Conservation (phyloP, 805 yeast genomes). For the Suhomyces canberraensis region DNA sequence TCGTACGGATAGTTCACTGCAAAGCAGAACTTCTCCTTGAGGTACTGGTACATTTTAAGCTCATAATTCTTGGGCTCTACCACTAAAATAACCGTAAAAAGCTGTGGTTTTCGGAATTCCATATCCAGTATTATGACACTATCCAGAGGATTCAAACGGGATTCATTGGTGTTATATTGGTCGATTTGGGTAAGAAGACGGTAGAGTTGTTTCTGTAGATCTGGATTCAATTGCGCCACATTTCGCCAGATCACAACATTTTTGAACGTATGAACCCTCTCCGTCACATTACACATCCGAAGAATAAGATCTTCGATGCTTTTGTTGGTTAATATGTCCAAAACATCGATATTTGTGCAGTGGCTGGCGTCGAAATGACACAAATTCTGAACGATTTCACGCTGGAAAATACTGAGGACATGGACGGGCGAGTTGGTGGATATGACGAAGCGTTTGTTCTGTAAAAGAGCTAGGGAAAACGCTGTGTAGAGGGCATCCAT, state of each 20-base stretch:
- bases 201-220: constrained; percentile 8
- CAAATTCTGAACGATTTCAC: constrained; percentile 2
- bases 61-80: constrained; percentile 6
- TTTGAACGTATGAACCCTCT: constrained; percentile 2
- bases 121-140: constrained; percentile 3
- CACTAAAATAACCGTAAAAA: constrained; percentile 9
- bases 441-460: constrained; percentile 7
- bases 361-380: constrained; percentile 3
- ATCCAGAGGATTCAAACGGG: constrained; percentile 2
- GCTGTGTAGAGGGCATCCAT: constrained; percentile 10
- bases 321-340: constrained; percentile 2
- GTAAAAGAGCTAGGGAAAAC: constrained; percentile 5
- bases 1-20: constrained; percentile 9
- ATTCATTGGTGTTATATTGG: constrained; percentile 8
- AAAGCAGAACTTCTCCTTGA: constrained; percentile 15
- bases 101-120: constrained; percentile 4
- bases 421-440: constrained; percentile 1
- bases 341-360: constrained; percentile 4
- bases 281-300: constrained; percentile 2
- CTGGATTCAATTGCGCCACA: constrained; percentile 1
- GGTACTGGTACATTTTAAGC: constrained; percentile 8
- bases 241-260: constrained; percentile 6
- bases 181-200: constrained; percentile 8
- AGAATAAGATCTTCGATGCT: constrained; percentile 2
- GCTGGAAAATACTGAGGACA: constrained; percentile 1